phyloP scores from a whole-genome alignment of 768 basidiomycete genomes.

The Antrodiella citrinella region DNA sequence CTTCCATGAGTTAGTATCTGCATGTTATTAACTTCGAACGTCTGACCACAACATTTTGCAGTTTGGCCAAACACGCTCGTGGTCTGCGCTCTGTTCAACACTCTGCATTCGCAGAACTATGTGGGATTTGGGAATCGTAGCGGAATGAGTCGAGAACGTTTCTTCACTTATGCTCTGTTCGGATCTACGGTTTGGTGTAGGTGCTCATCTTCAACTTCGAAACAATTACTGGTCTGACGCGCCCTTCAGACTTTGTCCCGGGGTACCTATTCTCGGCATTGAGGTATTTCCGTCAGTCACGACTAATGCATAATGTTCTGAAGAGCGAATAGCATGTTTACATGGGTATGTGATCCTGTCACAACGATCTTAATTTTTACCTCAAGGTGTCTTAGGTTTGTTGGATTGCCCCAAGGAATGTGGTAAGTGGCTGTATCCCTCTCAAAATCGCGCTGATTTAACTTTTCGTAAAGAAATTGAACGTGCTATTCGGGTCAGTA shows the following conservation, averaged over 20 bases:
- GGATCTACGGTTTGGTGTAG: conserved; percentile 36
- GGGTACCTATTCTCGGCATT: conserved; percentile 51
- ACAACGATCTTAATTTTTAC: not conserved
- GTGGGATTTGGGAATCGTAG: conserved; percentile 46
- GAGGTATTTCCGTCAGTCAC: conserved; percentile 26
- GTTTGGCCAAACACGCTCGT: conserved; percentile 74
- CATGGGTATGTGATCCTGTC: conserved; percentile 30
- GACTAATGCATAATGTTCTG: not conserved
- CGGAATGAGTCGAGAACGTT: conserved; percentile 50
- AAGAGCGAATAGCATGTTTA: conserved; percentile 31
- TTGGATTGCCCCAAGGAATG: conserved; percentile 55
- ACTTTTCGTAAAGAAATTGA: conserved; percentile 34
- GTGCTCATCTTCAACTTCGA: conserved; percentile 11
- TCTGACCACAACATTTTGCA: conserved; percentile 13
- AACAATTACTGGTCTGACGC: not conserved
- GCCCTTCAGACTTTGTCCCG: conserved; percentile 42
- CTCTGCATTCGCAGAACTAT: conserved; percentile 55
- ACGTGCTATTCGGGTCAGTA: conserved; percentile 47
- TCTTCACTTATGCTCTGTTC: conserved; percentile 47
- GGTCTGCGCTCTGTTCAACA: conserved; percentile 64
- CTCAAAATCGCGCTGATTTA: not conserved
- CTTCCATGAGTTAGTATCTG: conserved; percentile 20
- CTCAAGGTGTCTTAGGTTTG: conserved; percentile 35
- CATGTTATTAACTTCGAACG: not conserved
- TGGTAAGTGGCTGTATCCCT: conserved; percentile 31